Evolutionary conservation across 202 grass and related monocot species (phyloP).

Genomic region (Digitaria exilis): DNA sequence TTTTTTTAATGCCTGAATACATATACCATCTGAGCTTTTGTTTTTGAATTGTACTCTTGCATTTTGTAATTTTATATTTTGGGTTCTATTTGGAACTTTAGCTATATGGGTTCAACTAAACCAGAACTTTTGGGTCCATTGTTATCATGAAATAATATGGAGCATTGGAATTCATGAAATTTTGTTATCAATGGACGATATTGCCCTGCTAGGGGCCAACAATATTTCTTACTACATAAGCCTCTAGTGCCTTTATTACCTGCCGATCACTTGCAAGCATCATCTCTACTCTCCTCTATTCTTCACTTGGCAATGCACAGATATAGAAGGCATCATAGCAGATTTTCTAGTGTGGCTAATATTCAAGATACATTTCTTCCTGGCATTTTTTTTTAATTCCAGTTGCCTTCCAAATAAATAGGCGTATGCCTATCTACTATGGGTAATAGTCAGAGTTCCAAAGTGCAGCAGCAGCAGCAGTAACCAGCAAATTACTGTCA

Average conservation of each 20-base stretch:
- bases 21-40: background rate
- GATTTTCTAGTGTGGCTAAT: conserved; percentile 23
- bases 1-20: conserved; percentile 19
- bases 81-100: conserved; percentile 21
- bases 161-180: conserved; percentile 29
- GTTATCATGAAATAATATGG: conserved; percentile 15
- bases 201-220: background rate
- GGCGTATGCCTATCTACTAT: background rate
- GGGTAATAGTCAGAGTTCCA: background rate
- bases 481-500: background rate
- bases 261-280: conserved; percentile 9
- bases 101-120: background rate
- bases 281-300: conserved; percentile 24
- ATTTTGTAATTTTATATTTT: conserved; percentile 17
- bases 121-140: conserved; percentile 20
- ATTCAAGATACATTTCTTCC: conserved; percentile 25
- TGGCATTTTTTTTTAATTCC: background rate
- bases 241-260: conserved; percentile 20
- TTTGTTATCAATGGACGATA: conserved; percentile 5
- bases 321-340: conserved; percentile 4
- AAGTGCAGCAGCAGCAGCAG: background rate
- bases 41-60: conserved; percentile 20
- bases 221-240: conserved; percentile 22
- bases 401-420: background rate
- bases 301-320: conserved; percentile 4